A percentile compares a stretch with the other conserved stretches of the same genome.
phyloP scores from a whole-genome alignment of 768 basidiomycete genomes.

The Clavaria fumosa region DNA sequence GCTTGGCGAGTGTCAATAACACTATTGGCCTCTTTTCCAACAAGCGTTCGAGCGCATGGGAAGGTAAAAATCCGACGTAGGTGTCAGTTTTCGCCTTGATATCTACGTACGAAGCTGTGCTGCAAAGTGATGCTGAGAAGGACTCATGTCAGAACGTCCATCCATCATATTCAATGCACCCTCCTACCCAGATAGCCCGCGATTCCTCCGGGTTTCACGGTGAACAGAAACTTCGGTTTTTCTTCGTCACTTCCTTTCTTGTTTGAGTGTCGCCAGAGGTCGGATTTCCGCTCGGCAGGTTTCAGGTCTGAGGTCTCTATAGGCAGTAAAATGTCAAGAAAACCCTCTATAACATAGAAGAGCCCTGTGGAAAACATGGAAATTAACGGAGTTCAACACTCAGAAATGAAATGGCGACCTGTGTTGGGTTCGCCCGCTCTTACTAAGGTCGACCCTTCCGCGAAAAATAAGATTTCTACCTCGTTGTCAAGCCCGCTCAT shows the following conservation, averaged over 20 bases:
- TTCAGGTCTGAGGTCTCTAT: constrained; percentile 20
- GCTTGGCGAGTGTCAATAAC: constrained; percentile 84
- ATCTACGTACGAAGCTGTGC: constrained; percentile 89
- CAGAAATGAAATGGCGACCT: constrained; percentile 27
- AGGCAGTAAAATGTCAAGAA: constrained; percentile 81
- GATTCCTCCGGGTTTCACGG: constrained; percentile 93
- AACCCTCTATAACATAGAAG: constrained; percentile 93
- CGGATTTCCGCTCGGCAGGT: constrained; percentile 9
- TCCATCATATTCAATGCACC: not conserved
- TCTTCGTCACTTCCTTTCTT: constrained; percentile 15
- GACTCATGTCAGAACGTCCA: not conserved
- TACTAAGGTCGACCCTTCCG: constrained; percentile 72
- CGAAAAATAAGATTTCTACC: constrained; percentile 89
- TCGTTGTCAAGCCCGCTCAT: constrained; percentile 87
- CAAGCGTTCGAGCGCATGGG: constrained; percentile 74
- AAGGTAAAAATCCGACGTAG: constrained; percentile 93
- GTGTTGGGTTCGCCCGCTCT: constrained; percentile 83
- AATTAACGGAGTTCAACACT: constrained; percentile 6
- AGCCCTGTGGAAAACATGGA: constrained; percentile 31
- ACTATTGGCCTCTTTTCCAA: constrained; percentile 94
- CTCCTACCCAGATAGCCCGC: constrained; percentile 81
- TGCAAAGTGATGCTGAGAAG: constrained; percentile 65
- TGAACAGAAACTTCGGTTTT: constrained; percentile 66
- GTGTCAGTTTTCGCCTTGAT: constrained; percentile 95
- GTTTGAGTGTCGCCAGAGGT: not conserved